phyloP scores from a whole-genome alignment of 78 protist species.

The Mantamonas sphyraenae region DNA sequence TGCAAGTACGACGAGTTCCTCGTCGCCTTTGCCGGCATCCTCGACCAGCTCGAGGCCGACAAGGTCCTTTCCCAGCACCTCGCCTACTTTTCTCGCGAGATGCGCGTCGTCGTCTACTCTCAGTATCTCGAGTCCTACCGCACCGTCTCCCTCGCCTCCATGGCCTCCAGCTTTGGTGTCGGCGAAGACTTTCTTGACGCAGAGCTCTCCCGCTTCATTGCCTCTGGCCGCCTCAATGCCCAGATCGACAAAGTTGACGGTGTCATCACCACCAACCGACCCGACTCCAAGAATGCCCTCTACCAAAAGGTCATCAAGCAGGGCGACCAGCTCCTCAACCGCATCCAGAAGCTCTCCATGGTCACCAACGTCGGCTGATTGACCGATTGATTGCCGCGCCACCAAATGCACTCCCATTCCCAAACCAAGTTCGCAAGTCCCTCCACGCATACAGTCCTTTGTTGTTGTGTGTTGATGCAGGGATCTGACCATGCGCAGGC shows the following conservation, averaged over 20 bases:
- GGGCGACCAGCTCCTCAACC: conserved; percentile 87
- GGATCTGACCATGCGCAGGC: too few relatives aligned
- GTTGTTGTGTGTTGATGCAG: too few relatives aligned
- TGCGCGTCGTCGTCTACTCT: conserved; percentile 75
- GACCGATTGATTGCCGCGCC: too few relatives aligned
- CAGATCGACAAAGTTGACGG: conserved; percentile 86
- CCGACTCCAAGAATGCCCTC: conserved; percentile 67
- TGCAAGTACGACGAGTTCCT: conserved; percentile 77
- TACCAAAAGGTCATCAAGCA: conserved; percentile 73
- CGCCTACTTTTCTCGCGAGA: conserved; percentile 74
- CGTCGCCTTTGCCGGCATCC: conserved; percentile 42
- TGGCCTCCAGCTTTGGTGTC: conserved; percentile 85
- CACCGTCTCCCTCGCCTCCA: conserved; percentile 70
- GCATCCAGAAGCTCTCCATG: conserved; percentile 87
- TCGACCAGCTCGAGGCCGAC: conserved; percentile 35
- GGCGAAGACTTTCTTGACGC: conserved; percentile 63
- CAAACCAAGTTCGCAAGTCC: too few relatives aligned
- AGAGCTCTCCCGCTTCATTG: conserved; percentile 77
- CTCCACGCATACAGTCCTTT: too few relatives aligned
- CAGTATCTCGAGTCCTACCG: conserved; percentile 89
- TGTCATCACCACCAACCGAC: conserved; percentile 78
- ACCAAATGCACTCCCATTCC: too few relatives aligned
- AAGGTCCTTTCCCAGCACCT: conserved; percentile 60
- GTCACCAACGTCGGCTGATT: conserved; percentile 86
- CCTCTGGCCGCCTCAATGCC: conserved; percentile 75